Percentiles rank a stretch among this genome's conserved stretches.
Conservation (phyloP, 768 basidiomycete genomes). For the Suillus clintonianus region DNA sequence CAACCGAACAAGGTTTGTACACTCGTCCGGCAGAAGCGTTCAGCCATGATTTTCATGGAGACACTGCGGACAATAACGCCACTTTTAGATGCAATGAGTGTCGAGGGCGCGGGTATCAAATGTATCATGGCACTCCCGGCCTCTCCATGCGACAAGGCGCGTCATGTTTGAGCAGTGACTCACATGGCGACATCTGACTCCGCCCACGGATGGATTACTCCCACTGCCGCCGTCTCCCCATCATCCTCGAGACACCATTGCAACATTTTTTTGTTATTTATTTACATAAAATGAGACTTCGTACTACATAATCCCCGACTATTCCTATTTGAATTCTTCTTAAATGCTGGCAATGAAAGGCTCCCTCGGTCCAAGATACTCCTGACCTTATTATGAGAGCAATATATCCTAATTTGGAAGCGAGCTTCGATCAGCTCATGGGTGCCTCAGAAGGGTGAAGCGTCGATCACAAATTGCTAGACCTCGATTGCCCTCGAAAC, state of each 20-base stretch:
- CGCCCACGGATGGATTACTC: neutral
- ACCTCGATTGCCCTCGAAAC: constrained; percentile 16
- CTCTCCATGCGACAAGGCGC: neutral
- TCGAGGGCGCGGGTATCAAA: constrained; percentile 1
- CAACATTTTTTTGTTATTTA: neutral
- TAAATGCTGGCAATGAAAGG: neutral
- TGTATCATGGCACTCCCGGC: neutral
- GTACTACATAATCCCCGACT: constrained; percentile 6
- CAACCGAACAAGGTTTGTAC: constrained; percentile 14
- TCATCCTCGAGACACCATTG: neutral
- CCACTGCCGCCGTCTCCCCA: too few relatives aligned
- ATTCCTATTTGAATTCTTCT: constrained; percentile 3
- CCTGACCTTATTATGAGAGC: constrained; percentile 9
- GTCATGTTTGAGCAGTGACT: neutral
- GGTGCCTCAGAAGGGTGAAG: constrained; percentile 18
- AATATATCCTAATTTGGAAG: constrained; percentile 14
- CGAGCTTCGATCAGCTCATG: constrained; percentile 18
- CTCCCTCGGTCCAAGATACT: constrained; percentile 1
- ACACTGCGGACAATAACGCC: constrained; percentile 15
- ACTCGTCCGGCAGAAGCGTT: constrained; percentile 11
- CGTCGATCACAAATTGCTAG: constrained; percentile 16
- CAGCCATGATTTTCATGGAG: constrained; percentile 17
- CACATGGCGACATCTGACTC: neutral
- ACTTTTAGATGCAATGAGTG: constrained; percentile 3
- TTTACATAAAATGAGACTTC: neutral